Evolutionary conservation across 2,329 filamentous ascomycete species (phyloP), one percentile per base, ranked within the genome.

Genomic region (Pleoardoris graminearum): DNA sequence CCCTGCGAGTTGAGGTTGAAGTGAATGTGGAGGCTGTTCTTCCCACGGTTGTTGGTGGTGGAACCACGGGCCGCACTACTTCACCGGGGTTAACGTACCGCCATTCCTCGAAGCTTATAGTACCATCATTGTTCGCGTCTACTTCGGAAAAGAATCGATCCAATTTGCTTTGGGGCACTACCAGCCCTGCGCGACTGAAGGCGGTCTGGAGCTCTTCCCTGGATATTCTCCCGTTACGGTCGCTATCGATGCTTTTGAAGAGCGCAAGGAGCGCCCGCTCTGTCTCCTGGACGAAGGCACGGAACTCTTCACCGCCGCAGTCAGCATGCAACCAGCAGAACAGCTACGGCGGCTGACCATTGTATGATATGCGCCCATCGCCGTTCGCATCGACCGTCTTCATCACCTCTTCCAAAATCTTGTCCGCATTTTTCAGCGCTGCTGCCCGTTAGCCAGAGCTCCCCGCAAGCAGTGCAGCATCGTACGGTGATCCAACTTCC

Each of bases 91-190:
- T 25, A n/a, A 60, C 87, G 76, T 85, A 97, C 93, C 93, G 87
- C 94, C 94, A 97, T 81, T 99, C 94, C 61, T 91, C 86, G 75
- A 96, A 97, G 57, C 82, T 91, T 63, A 97, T 96, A 58, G 80
- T 79, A 2, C 91, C 91, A 72, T 99, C 92, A 62, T 87, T 84
- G 76, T 99, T 93, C 69, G 84, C 82, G 72, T 99, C 94, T 65
- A 99, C 88, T 70, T 96, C 88, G 59, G 83, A 78, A 70, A 99
- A 97, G 77, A 99, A 97, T 57, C 86, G 83, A 58, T 90, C 84
- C 39, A 99, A 78, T 67, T 91, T 89, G 49, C 86, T 83, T 61
- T 80, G 85, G 19, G 91, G 88, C 11, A 97, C 87, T 7, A 85
- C 82, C 45, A 99, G 80, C 29, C 92, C 92, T 33, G 90, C 88